Evolutionary conservation across 73 alveolate species (phyloP).

Genomic region (Stentor roeselii): DNA sequence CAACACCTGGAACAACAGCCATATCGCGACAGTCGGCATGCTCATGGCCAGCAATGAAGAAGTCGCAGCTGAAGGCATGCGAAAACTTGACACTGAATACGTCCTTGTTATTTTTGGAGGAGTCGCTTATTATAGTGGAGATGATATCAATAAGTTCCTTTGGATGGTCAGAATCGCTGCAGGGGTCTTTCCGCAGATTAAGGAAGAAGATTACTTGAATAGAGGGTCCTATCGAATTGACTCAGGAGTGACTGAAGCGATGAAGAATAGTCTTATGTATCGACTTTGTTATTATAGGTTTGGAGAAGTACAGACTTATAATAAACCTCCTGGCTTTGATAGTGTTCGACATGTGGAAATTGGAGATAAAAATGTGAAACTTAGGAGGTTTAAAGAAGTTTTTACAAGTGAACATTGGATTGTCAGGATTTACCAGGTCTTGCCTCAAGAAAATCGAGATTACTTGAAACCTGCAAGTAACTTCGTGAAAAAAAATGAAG

Average conservation of each 20-base stretch:
- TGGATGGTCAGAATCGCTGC: slow-evolving; percentile 75
- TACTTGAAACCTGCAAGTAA: background rate
- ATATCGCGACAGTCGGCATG: slow-evolving; percentile 93
- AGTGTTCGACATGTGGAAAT: slow-evolving; percentile 61
- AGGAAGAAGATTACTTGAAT: slow-evolving; percentile 26
- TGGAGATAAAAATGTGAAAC: slow-evolving; percentile 75
- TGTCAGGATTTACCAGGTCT: slow-evolving; percentile 71
- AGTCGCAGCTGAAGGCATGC: slow-evolving; percentile 32
- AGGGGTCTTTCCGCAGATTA: slow-evolving; percentile 34
- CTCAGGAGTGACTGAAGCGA: slow-evolving; percentile 54
- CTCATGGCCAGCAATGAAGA: slow-evolving; percentile 31
- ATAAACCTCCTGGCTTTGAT: slow-evolving; percentile 19
- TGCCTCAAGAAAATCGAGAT: slow-evolving; percentile 22
- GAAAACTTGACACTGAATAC: slow-evolving; percentile 80
- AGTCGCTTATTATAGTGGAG: slow-evolving; percentile 28
- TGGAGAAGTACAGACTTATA: slow-evolving; percentile 37
- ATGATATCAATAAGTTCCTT: slow-evolving; percentile 83
- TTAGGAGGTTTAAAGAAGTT: slow-evolving; percentile 81
- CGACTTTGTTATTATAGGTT: slow-evolving; percentile 78
- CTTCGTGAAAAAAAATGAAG: background rate
- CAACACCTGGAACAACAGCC: slow-evolving; percentile 92
- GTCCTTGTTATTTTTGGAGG: slow-evolving; percentile 47
- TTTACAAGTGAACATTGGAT: slow-evolving; percentile 85
- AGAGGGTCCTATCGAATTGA: slow-evolving; percentile 17
- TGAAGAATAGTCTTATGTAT: slow-evolving; percentile 86